Percentiles rank a stretch among this genome's conserved stretches.
These are phyloP conservation scores for Colletotrichum abscissum DNA, from an alignment of 2,329 filamentous ascomycete genomes.

Conservation along the genomic window DNA sequence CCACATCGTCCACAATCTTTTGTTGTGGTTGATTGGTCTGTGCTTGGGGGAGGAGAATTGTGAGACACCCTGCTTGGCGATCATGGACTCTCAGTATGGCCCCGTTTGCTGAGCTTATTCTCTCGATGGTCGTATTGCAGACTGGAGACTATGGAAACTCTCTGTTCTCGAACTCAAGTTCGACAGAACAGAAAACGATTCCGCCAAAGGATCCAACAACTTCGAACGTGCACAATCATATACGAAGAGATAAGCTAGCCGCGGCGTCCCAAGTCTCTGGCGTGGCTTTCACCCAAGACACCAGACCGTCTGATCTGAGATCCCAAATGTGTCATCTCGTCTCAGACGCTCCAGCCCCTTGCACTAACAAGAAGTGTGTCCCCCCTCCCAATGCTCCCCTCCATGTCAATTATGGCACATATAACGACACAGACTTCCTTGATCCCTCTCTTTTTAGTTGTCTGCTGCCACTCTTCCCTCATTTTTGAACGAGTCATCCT, in stretches of 20 bases:
- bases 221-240: background rate
- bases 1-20: constrained; percentile 5
- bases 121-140: background rate
- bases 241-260: background rate
- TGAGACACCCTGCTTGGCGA: background rate
- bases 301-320: constrained; percentile 36
- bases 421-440: constrained; percentile 21
- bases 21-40: constrained; percentile 4
- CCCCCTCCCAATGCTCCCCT: background rate
- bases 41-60: background rate
- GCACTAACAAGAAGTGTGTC: constrained; percentile 1
- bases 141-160: background rate
- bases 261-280: background rate
- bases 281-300: constrained; percentile 28
- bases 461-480: constrained; percentile 9
- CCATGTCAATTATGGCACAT: constrained; percentile 6
- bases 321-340: constrained; percentile 37
- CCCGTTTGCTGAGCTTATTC: background rate
- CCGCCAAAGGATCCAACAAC: background rate
- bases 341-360: constrained; percentile 31
- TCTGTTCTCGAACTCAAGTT: too few relatives aligned
- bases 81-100: background rate
- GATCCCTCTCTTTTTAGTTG: background rate
- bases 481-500: constrained; percentile 7
- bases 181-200: too few relatives aligned